These are phyloP conservation scores for Dendrobium catenatum DNA, from an alignment of 106 monocot genomes.

Conservation along the genomic window DNA sequence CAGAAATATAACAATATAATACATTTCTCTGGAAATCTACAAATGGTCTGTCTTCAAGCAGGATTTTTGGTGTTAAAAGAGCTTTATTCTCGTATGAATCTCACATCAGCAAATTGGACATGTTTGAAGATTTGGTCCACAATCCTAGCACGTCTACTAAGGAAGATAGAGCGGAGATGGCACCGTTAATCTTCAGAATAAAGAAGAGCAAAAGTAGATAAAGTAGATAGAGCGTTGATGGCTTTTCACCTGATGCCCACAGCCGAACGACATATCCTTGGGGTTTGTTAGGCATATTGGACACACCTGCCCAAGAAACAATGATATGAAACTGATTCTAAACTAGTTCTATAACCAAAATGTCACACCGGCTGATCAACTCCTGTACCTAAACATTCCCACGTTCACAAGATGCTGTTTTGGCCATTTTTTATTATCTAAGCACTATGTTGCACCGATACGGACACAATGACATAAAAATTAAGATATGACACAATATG, in stretches of 20 bases:
- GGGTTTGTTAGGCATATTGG: slow-evolving; percentile 75
- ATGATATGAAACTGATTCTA: background rate
- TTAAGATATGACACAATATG: no score
- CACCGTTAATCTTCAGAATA: background rate
- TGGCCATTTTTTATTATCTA: no score
- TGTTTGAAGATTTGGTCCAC: slow-evolving; percentile 17
- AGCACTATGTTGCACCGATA: no score
- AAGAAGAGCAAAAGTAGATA: background rate
- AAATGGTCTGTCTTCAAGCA: background rate
- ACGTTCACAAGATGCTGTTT: background rate
- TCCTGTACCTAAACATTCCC: background rate
- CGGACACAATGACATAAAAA: no score
- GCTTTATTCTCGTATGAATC: slow-evolving; percentile 24
- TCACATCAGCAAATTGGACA: slow-evolving; percentile 24
- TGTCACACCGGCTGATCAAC: background rate
- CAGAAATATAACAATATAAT: background rate
- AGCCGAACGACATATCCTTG: slow-evolving; percentile 84
- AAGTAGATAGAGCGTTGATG: background rate
- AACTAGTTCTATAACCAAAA: background rate
- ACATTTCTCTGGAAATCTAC: background rate
- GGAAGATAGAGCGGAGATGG: background rate
- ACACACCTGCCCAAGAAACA: slow-evolving; percentile 45
- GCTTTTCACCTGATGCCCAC: slow-evolving; percentile 77
- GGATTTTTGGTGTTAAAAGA: slow-evolving; percentile 1
- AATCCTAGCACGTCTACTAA: slow-evolving; percentile 22